These are phyloP conservation scores for Aspergillus ochraceus DNA, from an alignment of 2,329 filamentous ascomycete species.

Conservation along the genomic window DNA sequence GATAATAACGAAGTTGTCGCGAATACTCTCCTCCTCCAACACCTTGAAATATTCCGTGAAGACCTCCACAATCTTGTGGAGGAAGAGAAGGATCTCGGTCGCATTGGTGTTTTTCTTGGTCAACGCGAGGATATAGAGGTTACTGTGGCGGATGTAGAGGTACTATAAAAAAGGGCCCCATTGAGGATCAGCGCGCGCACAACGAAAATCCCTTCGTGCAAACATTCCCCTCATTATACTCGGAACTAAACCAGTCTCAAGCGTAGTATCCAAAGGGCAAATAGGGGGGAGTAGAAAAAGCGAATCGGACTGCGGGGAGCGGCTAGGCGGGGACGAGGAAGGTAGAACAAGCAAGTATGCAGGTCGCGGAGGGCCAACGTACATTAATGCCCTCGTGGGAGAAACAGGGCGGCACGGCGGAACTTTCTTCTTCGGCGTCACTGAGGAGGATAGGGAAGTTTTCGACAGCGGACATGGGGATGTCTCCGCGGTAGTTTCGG, in stretches of 20 bases:
- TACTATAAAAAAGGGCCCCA: slow-evolving; percentile 58
- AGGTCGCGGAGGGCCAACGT: slow-evolving; percentile 39
- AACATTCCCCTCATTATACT: not conserved
- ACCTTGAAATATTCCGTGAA: slow-evolving; percentile 99
- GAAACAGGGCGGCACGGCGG: slow-evolving; percentile 95
- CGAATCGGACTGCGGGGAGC: slow-evolving; percentile 19
- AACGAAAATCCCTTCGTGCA: not conserved
- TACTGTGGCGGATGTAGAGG: slow-evolving; percentile 98
- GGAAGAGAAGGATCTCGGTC: slow-evolving; percentile 94
- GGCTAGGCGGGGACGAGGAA: slow-evolving; percentile 9
- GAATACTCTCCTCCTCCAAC: slow-evolving; percentile 95
- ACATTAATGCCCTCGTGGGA: slow-evolving; percentile 98
- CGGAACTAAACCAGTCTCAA: not conserved
- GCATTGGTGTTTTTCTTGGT: slow-evolving; percentile 99
- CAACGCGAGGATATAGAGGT: slow-evolving; percentile 94
- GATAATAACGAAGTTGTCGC: slow-evolving; percentile 99
- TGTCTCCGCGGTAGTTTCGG: slow-evolving; percentile 97
- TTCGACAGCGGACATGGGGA: slow-evolving; percentile 98
- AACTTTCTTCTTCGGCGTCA: slow-evolving; percentile 98
- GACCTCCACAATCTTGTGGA: slow-evolving; percentile 97
- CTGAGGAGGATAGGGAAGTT: slow-evolving; percentile 94
- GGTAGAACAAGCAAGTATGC: slow-evolving; percentile 2
- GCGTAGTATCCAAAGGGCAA: not conserved
- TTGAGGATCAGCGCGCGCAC: not conserved
- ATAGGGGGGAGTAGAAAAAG: slow-evolving; percentile 1